Evolutionary conservation across 1,284 basidiomycete species (phyloP).

Genomic region (Marasmius oreades): DNA sequence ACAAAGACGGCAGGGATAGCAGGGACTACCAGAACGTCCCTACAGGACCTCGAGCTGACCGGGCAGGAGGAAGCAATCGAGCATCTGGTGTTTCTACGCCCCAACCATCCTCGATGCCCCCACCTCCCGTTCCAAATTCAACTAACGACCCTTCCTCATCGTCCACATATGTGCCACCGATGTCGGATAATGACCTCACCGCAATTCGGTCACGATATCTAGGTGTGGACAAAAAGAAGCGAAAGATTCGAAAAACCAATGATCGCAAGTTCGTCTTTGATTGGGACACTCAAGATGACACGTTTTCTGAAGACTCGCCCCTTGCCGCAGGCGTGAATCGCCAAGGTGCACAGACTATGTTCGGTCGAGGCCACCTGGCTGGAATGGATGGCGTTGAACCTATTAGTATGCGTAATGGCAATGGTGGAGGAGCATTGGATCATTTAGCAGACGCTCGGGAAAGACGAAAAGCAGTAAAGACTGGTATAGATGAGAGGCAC

Average conservation of each 20-base stretch:
- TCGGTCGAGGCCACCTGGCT: conserved; percentile 78
- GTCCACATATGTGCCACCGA: conserved; percentile 59
- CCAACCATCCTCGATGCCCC: conserved; percentile 40
- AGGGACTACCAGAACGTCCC: conserved; percentile 62
- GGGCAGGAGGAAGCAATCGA: conserved; percentile 36
- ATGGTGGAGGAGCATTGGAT: conserved; percentile 34
- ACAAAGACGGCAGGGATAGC: conserved; percentile 30
- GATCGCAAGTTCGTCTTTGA: conserved; percentile 98
- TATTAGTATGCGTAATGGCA: conserved; percentile 29
- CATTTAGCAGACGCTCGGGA: conserved; percentile 80
- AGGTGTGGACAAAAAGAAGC: conserved; percentile 89
- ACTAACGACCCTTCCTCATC: conserved; percentile 26
- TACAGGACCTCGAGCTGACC: conserved; percentile 80
- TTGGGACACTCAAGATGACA: conserved; percentile 95
- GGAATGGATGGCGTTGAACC: conserved; percentile 81
- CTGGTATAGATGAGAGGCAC: conserved; percentile 87
- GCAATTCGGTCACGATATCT: conserved; percentile 87
- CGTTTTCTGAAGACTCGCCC: conserved; percentile 67
- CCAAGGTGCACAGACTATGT: conserved; percentile 84
- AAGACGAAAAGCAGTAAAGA: conserved; percentile 76
- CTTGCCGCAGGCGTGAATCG: conserved; percentile 59
- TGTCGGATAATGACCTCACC: conserved; percentile 71
- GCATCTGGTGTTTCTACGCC: conserved; percentile 25
- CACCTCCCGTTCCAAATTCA: conserved; percentile 38
- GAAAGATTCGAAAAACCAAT: conserved; percentile 88